phyloP scores from a whole-genome alignment of 129 eudicot species.

The Helianthus tuberosus region DNA sequence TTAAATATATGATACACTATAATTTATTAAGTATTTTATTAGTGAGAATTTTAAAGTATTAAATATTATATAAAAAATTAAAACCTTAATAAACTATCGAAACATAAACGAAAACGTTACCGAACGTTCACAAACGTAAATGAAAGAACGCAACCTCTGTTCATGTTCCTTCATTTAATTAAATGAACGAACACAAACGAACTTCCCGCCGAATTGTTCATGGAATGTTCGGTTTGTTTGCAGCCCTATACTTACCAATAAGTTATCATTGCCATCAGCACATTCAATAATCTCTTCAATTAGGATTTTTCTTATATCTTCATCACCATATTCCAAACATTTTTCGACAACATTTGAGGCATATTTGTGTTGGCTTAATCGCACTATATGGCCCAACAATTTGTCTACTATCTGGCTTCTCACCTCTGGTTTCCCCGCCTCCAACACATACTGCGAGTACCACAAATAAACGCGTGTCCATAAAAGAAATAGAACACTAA shows the following conservation, averaged over 20 bases:
- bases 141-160: no score
- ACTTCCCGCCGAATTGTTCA: no score
- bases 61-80: no score
- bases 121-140: no score
- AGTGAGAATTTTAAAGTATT: no score
- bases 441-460: constrained; percentile 56
- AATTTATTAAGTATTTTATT: no score
- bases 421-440: constrained; percentile 55
- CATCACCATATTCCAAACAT: constrained; percentile 62
- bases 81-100: no score
- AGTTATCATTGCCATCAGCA: constrained; percentile 59
- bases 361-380: constrained; percentile 69
- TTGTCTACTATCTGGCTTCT: constrained; percentile 50
- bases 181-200: no score
- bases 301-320: constrained; percentile 44
- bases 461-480: constrained; percentile 13
- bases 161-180: no score
- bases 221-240: no score
- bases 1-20: no score
- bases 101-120: no score
- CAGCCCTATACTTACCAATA: constrained; percentile 47
- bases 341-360: constrained; percentile 71
- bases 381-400: constrained; percentile 49
- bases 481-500: constrained; percentile 2
- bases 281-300: constrained; percentile 59